Evolutionary conservation across 1,284 basidiomycete species (phyloP), one percentile per base, ranked within the genome.

Genomic region (Pascua sp.): DNA sequence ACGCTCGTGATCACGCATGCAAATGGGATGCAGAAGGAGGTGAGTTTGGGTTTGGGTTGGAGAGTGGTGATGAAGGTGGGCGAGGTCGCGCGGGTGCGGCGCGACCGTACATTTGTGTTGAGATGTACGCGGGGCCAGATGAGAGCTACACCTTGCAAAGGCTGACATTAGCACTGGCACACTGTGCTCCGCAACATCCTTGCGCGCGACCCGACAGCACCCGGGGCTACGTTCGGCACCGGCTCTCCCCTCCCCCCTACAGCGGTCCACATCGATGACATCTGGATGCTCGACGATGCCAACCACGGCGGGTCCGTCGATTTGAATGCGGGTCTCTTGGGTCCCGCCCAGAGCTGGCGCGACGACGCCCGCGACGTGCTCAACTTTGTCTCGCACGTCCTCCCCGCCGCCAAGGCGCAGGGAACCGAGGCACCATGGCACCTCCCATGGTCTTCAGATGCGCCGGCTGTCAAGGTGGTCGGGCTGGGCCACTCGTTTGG

Each of bases 1-100:
- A 91, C 88, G 0, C 75, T 92, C 42, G 81, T 92, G 57, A 77
- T 88, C 43, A 82, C 83, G 8, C 90, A 91, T 68, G 89, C 87
- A 1, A 92, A 89, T 71, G 90, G 90, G 7, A 85, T 91, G 66
- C 84, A 85, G 61, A 54, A 79, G 43, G 49, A 61, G 52, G 89
- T 85, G 55, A 59, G 82, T 68, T 11, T 42, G n/a, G 11, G 4
- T 15, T 4, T 5, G 11, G 38, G 24, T 7, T 42, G n/a, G n/a
- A n/a, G n/a, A n/a, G n/a, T n/a, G n/a, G n/a, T n/a, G n/a, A n/a
- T n/a, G 13, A n/a, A 24, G 9, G 16, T 12, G 9, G 32, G 11
- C 18, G 11, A 9, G 24, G 24, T 32, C 24, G 16, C 1, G 10
- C 5, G 18, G 38, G 32, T 84, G 87, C 64, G n/a, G n/a, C n/a